Base-by-base conservation (phyloP, 2,329 filamentous ascomycete species). In the Penicillium sp. region DNA sequence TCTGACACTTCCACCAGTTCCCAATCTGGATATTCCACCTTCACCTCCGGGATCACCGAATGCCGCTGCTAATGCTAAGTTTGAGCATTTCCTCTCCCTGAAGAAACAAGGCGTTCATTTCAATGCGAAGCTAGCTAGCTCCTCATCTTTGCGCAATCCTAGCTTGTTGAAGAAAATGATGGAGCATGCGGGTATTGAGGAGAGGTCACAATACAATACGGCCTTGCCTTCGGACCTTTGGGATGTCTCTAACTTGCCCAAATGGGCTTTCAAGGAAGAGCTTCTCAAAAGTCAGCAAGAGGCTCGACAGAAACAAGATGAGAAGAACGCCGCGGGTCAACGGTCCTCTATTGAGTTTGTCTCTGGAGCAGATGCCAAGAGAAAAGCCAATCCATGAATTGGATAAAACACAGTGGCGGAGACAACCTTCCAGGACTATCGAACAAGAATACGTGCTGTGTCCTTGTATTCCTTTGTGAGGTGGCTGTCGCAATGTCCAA, bases 41-140 rank as follows among this genome's bases (percentile, higher is more conserved):
- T 82, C 78, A 14, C 81, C 79, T 22, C 79, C 79, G n/a, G 78
- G 78, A 30, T 80, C 79, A 42, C 78, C 80, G 5, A 67, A 79
- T 52, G 73, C 76, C 28, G 73, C 70, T 5, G 68, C 81, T 2
- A 85, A 83, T 19, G 81, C 81, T 62, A 88, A 87, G 67, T 85
- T 88, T 68, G 78, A 80, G 52, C 83, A 84, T 65, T 89, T 89
- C 62, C 79, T 89, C 3, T 80, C 83, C 25, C 75, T 89, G 38
- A 89, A 89, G 71, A 83, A 83, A 67, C 83, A 86, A 70, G 84
- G 84, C 2, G 77, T 85, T 25, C 87, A 89, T 72, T 89, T 89
- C 77, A 88, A 89, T 65, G 79, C 84, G 65, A 84, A 87, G 57
- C 75, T 89, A 14, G 82, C 84, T 55, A 77, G 75, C 40, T 86